Conservation (phyloP, 2,329 filamentous ascomycete genomes). For the Herpotrichia juniperi region DNA sequence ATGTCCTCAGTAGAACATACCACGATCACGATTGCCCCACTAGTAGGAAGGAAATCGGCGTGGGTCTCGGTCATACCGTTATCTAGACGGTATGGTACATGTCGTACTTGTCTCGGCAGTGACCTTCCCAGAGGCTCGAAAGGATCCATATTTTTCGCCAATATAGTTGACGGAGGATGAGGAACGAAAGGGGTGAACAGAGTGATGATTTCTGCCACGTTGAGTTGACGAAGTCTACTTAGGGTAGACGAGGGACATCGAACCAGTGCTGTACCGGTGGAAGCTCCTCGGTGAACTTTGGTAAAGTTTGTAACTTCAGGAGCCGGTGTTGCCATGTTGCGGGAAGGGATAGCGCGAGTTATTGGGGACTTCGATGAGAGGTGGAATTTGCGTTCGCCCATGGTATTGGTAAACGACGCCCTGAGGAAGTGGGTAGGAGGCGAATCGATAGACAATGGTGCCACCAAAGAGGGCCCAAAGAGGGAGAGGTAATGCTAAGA, state of each 20-base stretch:
- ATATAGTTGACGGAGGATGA: conserved; percentile 34
- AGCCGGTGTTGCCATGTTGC: conserved; percentile 21
- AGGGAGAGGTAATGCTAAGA: conserved; percentile 1
- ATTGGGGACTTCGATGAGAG: conserved; percentile 18
- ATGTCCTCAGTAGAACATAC: conserved; percentile 41
- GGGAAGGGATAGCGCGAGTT: conserved; percentile 12
- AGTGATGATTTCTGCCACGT: conserved; percentile 48
- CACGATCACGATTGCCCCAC: conserved; percentile 66
- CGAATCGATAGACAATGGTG: conserved; percentile 8
- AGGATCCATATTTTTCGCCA: conserved; percentile 63
- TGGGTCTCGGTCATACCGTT: conserved; percentile 69
- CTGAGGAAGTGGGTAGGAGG: conserved; percentile 6
- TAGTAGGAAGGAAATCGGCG: conserved; percentile 65
- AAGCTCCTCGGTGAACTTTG: conserved; percentile 17
- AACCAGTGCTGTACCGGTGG: conserved; percentile 27
- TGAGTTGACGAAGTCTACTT: conserved; percentile 37
- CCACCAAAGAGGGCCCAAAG: conserved; percentile 7
- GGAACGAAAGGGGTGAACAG: conserved; percentile 64
- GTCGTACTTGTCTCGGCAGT: conserved; percentile 67
- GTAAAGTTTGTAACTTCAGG: conserved; percentile 23
- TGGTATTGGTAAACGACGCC: conserved; percentile 11
- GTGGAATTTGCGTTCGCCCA: conserved; percentile 33
- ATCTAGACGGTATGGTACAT: conserved; percentile 72
- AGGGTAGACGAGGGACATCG: conserved; percentile 32
- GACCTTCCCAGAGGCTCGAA: conserved; percentile 74